Base-by-base conservation (phyloP, 73 alveolate genomes). In the Paramecium biaurelia region DNA sequence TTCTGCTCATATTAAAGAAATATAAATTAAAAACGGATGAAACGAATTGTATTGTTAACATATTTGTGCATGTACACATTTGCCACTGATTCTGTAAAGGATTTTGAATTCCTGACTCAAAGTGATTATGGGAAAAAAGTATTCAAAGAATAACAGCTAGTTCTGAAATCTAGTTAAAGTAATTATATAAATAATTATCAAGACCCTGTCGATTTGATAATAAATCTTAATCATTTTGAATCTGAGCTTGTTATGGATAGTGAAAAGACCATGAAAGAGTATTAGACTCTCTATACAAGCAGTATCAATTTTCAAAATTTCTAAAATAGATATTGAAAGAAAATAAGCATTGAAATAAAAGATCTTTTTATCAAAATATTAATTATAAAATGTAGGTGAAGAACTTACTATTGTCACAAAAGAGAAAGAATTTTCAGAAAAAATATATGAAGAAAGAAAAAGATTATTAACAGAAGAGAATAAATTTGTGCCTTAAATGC, bases 21-120 rank as follows among this genome's bases (percentile, higher is more conserved):
- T 63, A 63, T 63, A 11, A 42, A 79, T 79, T 79, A 79, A 79
- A 79, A 79, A 79, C 90, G 90, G 90, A 79, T 79, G 90, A 42
- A 47, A 45, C 74, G 49, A 79, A 45, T 79, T 20, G 30, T 41
- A 12, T 38, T 47, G 32, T 41, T 79, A 24, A 10, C 56, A 58
- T 30, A 10, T 38, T 34, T 79, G 43, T 30, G 14, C 32, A 42
- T 47, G 43, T 63, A 38, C 18, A 42, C 76, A 42, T 41, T 30
- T 43, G 90, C 74, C 4, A 34, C 21, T 30, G 86, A 38, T 30
- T 63, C 84, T 63, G 41, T 30, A 3, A 42, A 42, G 23, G 90
- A 79, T 20, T 79, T 79, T 18, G 70, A 38, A 6, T 79, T 79
- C 45, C 14, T 79, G 32, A 42, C 70, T 23, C 23, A 79, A 41